phyloP scores from a whole-genome alignment of 176 grass and related monocot genomes.

The Panicum miliaceum region DNA sequence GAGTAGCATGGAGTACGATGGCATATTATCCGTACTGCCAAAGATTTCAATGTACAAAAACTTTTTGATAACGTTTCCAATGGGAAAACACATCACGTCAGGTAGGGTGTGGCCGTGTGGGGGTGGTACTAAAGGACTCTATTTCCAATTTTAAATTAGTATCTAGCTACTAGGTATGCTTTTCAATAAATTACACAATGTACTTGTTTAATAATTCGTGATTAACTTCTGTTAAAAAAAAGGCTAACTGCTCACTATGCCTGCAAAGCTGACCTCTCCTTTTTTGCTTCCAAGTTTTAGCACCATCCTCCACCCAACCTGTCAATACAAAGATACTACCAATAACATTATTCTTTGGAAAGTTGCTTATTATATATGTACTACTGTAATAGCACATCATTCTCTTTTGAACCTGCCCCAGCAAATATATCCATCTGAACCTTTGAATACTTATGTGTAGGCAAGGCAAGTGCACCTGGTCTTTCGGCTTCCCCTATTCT shows the following conservation, averaged over 20 bases:
- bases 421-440: conserved; percentile 12
- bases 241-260: neutral
- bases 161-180: neutral
- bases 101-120: neutral
- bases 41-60: neutral
- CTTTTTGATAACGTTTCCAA: neutral
- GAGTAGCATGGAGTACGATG: neutral
- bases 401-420: conserved; percentile 12
- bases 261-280: neutral
- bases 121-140: neutral
- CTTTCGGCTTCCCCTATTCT: neutral
- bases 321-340: conserved; percentile 21
- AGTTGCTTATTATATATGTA: neutral
- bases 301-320: neutral
- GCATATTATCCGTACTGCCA: neutral
- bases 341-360: conserved; percentile 4
- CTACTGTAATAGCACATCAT: neutral
- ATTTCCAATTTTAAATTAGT: neutral
- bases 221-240: neutral
- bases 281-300: conserved; percentile 27
- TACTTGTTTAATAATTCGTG: neutral
- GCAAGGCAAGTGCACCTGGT: neutral
- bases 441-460: neutral
- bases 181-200: neutral
- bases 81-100: neutral